Evolutionary conservation across 495 filamentous ascomycete species (phyloP), one percentile per base, ranked within the genome.

Genomic region (Collariella sp.): DNA sequence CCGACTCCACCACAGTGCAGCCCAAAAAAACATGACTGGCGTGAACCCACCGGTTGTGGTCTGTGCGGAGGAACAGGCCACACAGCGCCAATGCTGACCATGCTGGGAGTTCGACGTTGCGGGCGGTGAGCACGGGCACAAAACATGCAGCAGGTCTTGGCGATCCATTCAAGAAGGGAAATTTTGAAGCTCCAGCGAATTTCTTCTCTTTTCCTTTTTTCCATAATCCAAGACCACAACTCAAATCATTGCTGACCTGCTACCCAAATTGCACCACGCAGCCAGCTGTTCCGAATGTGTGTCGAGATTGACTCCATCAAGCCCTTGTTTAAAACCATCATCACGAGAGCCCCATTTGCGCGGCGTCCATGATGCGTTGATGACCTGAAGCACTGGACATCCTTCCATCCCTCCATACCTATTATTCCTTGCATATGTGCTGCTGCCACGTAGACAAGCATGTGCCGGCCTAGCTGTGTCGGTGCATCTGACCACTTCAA

Each of bases 251-350:
- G 83, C 75, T 84, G 85, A 83, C 76, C 73, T 73, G 79, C 77
- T 63, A 56, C 49, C n/a, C 48, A 56, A 43, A 52, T 52, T 58
- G 40, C 59, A 62, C 78, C 70, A 87, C 82, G 85, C 82, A 76
- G 76, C 85, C 89, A 85, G 76, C 83, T 82, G 87, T 76, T 90
- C 85, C 85, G 83, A 87, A 86, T 81, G 83, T 88, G 83, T 79
- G 91, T 77, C 72, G 65, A 74, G 74, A 75, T 68, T 56, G 57
- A 75, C 73, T 72, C 55, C 56, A 52, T 57, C 73, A 75, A 54
- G 76, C 81, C 85, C 82, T 87, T 84, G 88, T 55, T 79, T 88
- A 97, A 97, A 97, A 97, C 91, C 91, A 89, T 96, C 83, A 83
- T 89, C 86, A 89, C 86, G 91, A 97, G 91, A 87, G 88, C 83